Evolutionary conservation across 108 stramenopile genomes (phyloP).

Genomic region (Nitzschia putrida): DNA sequence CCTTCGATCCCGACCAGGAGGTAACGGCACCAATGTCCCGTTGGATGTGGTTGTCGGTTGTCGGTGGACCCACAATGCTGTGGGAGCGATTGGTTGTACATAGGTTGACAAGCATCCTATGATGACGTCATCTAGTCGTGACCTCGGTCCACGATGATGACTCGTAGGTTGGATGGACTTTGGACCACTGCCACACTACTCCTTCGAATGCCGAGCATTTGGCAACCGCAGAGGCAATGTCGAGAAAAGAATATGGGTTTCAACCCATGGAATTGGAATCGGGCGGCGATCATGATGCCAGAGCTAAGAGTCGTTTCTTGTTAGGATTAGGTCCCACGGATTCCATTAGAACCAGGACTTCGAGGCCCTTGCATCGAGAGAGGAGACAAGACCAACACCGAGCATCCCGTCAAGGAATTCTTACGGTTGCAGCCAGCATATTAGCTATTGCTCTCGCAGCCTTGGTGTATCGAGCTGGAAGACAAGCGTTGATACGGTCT

Average conservation of each 20-base stretch:
- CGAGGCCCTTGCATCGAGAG: no score
- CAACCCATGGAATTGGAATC: constrained; percentile 13
- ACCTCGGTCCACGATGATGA: background rate
- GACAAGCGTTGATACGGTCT: background rate
- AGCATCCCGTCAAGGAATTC: no score
- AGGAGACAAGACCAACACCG: no score
- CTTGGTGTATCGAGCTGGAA: background rate
- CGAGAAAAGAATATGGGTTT: constrained; percentile 3
- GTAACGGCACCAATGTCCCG: no score
- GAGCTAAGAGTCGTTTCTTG: no score
- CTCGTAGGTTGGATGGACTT: background rate
- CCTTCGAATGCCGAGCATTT: background rate
- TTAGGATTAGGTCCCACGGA: no score
- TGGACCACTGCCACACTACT: background rate
- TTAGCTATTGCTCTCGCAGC: background rate
- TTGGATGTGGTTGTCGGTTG: no score
- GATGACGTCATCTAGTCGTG: background rate
- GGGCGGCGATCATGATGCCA: background rate
- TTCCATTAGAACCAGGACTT: no score
- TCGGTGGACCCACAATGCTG: no score
- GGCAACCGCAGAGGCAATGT: background rate
- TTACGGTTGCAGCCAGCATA: no score
- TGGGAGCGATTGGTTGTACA: no score
- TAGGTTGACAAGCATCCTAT: background rate
- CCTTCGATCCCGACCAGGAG: no score